These are phyloP conservation scores for Claviceps sp. DNA, from an alignment of 2,329 filamentous ascomycete species.

Conservation along the genomic window DNA sequence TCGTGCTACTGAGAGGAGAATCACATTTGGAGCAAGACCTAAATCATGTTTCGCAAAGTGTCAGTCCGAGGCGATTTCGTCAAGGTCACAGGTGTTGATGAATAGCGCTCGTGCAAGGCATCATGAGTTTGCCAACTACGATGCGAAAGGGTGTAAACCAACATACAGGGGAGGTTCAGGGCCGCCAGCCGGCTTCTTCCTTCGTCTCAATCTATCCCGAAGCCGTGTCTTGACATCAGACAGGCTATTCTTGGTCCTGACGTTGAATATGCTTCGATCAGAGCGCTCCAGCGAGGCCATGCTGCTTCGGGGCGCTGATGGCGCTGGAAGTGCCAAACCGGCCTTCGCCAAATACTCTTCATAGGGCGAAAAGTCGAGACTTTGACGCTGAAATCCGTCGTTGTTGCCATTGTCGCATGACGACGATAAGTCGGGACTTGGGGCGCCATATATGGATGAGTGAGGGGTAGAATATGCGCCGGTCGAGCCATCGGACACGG, in stretches of 20 bases:
- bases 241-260: slow-evolving; percentile 31
- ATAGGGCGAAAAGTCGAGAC: slow-evolving; percentile 35
- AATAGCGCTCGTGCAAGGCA: background rate
- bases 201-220: slow-evolving; percentile 28
- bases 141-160: background rate
- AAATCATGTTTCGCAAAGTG: background rate
- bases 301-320: slow-evolving; percentile 25
- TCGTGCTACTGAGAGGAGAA: slow-evolving; percentile 32
- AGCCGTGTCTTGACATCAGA: slow-evolving; percentile 32
- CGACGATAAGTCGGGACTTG: slow-evolving; percentile 8
- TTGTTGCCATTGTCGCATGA: background rate
- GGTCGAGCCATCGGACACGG: slow-evolving; percentile 27
- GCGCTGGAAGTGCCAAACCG: slow-evolving; percentile 28
- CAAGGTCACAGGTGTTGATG: too few relatives aligned
- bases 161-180: slow-evolving; percentile 22
- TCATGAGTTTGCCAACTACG: background rate
- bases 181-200: slow-evolving; percentile 22
- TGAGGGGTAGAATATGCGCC: slow-evolving; percentile 29
- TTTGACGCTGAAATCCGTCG: slow-evolving; percentile 20
- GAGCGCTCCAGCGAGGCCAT: slow-evolving; percentile 18
- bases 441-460: slow-evolving; percentile 25
- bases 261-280: slow-evolving; percentile 29
- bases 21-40: slow-evolving; percentile 46
- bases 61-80: background rate
- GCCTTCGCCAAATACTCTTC: slow-evolving; percentile 36